Evolutionary conservation across 306 rosid genomes (phyloP), one percentile per base, ranked within the genome.

Genomic region (Lagenaria siceraria): DNA sequence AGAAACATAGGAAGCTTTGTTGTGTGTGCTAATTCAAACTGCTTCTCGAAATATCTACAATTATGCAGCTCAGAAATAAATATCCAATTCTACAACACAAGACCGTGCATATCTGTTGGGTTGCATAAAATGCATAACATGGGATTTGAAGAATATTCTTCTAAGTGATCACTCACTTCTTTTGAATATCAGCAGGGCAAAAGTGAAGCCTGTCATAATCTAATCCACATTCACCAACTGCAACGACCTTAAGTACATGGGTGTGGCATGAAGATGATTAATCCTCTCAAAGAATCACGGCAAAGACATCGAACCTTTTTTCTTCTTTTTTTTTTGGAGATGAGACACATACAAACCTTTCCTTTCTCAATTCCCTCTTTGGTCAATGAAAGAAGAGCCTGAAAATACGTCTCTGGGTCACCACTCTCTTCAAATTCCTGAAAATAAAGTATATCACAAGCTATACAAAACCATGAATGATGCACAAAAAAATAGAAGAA

Each of bases 201-300:
- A 95, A 95, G 78, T 89, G 97, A 81, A 92, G 92, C 79, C 98
- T 86, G 82, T 95, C 97, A 81, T 95, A 92, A 83, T 95, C 98
- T 80, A 95, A 82, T 78, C 98, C 97, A 89, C 98, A 95, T 78
- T 95, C 97, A 79, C 98, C 98, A 80, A 92, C 86, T 56, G 98
- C 97, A 69, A 95, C 97, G 77, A 92, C 98, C 98, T 95, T 40
- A 12, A 68, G 14, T 68, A 40, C 31, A 66, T 40, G 7, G 42
- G 33, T n/a, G 24, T 10, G 52, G 22, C 46, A 74, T 29, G 46
- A 74, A 74, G 61, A 51, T 65, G 27, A 51, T 52, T 24, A 74
- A 29, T 29, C 18, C 56, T 49, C 21, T 29, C 10, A 74, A 14
- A 74, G 17, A 24, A 74, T 51, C 48, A 48, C 10, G 22, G 14